Conservation (phyloP, 2,329 filamentous ascomycete species). For the Epichloe festucae region DNA sequence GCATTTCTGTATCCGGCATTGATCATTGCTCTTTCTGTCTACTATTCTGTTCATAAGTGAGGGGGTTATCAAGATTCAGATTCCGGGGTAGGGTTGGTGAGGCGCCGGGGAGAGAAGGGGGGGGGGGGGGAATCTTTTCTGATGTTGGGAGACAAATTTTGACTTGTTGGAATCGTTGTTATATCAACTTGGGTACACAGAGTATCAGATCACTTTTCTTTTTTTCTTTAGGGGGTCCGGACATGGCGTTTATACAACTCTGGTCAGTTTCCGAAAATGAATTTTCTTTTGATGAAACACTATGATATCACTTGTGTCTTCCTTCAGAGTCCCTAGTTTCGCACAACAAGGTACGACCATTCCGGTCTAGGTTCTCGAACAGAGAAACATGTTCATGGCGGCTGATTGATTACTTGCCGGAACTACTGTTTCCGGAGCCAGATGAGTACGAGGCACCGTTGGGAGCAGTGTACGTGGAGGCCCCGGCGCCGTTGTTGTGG, state of each 20-base stretch:
- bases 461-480: slow-evolving; percentile 47
- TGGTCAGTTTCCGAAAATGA: neutral
- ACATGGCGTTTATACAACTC: neutral
- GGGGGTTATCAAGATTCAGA: too few relatives aligned
- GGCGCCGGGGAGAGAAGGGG: too few relatives aligned
- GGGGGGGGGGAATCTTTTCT: too few relatives aligned
- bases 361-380: too few relatives aligned
- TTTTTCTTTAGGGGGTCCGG: too few relatives aligned
- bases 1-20: slow-evolving; percentile 20
- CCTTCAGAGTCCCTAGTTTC: neutral
- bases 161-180: neutral
- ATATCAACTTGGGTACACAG: neutral
- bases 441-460: slow-evolving; percentile 2
- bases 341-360: neutral
- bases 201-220: neutral
- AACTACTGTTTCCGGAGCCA: neutral
- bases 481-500: slow-evolving; percentile 49
- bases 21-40: slow-evolving; percentile 18
- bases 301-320: neutral
- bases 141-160: neutral
- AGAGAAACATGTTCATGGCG: neutral
- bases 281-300: neutral
- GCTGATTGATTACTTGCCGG: slow-evolving; percentile 2
- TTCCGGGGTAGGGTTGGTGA: neutral
- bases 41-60: slow-evolving; percentile 15